Evolutionary conservation across 139 green algal species (phyloP), one percentile per base, ranked within the genome.

Genomic region (Haematococcus lacustris): DNA sequence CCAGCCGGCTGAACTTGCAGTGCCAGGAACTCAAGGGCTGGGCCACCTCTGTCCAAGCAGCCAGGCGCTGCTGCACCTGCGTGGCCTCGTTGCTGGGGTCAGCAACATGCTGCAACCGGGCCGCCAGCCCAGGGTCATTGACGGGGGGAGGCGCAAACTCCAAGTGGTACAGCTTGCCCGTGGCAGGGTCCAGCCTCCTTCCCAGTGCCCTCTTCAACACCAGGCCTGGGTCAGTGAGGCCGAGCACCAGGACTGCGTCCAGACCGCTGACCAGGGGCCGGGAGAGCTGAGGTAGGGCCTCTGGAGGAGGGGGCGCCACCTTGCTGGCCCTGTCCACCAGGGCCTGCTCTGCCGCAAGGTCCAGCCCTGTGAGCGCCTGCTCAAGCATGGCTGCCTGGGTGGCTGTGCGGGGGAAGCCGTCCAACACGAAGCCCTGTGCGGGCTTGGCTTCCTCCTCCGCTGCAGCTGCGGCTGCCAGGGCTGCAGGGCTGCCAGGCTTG

Each of bases 341-440:
- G 6, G 40, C 51, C 34, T 78, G 72, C 80, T 92, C 89, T 3
- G 67, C 35, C n/a, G 78, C 77, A 51, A 91, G 73, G 81, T 94
- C 84, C 60, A 94, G 85, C 1, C 85, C 85, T 7, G 89, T 93
- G n/a, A 94, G 80, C 0, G 75, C 80, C n/a, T 73, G 76, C 83
- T 94, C 89, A 39, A 94, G 78, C 62, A 87, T 70, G 40, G 63
- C 70, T 21, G 89, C 83, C 78, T 94, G 83, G 3, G 62, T 43
- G 37, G 9, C 59, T 39, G 76, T 91, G 38, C 71, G 70, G 1
- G 89, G 89, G 79, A 90, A 94, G 33, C 88, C 89, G 47, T 93
- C 88, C 37, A 93, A 51, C 1, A 93, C 80, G 79, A 91, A 94
- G 37, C 89, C 89, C 62, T 85, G 85, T 17, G 61, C 4, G 17